Evolutionary conservation across 768 basidiomycete species (phyloP), one percentile per base, ranked within the genome.

Genomic region (Piloderma croceum): DNA sequence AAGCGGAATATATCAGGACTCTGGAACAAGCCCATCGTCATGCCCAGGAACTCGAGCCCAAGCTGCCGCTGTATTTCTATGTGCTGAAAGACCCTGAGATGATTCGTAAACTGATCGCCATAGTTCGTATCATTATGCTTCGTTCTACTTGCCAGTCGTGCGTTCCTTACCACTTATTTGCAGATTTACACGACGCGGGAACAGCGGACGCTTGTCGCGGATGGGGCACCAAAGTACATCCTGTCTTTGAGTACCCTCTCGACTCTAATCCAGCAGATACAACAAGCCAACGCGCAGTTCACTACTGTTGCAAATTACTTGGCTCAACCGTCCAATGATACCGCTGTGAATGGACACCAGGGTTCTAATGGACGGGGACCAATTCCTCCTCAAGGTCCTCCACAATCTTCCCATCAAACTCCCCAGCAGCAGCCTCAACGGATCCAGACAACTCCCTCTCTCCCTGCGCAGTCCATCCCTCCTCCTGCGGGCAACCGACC

Each of bases 21-120:
- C 61, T 84, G 21, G 78, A 81, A 36, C 65, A 71, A 24, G 51
- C 79, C 12, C 56, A 56, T 52, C 74, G 68, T 36, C 52, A 64
- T 36, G 65, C 67, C 29, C 33, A 35, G 10, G 79, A 82, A 0
- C 57, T 81, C 18, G 77, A 84, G 3, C 33, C 42, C 24, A 77
- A 69, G 47, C 58, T 86, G 12, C 64, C 65, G 3, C 58, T 75
- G 60, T 67, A 71, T 46, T 58, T 62, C 38, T 51, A 68, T 17
- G 55, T 78, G 32, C 49, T 76, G 34, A 73, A 70, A 52, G 63
- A 63, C 29, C 74, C 77, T 10, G 73, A 72, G 0, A 29, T 60
- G 32, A 62, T 83, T 36, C 71, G 65, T 53, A 75, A 62, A 57
- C 55, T 76, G 22, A 62, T 81, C 24, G 55, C 64, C 10, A 78